phyloP scores from a whole-genome alignment of 169 alveolate species.

The Plasmodium vivax region DNA sequence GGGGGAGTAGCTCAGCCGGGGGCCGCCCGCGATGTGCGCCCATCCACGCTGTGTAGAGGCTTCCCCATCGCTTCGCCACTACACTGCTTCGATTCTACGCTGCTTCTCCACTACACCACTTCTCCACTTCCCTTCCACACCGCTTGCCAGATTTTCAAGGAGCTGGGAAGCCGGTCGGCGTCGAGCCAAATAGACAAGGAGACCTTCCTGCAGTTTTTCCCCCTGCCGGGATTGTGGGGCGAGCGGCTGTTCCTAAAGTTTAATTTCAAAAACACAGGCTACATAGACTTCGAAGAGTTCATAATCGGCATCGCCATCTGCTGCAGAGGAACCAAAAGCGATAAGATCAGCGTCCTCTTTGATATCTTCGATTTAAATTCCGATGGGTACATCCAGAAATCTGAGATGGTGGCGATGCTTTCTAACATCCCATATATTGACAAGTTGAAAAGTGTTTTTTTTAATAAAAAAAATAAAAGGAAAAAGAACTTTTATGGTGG shows the following conservation, averaged over 20 bases:
- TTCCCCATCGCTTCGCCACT: too few species aligned
- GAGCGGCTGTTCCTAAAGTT: conserved; percentile 87
- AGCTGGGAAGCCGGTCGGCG: conserved; percentile 84
- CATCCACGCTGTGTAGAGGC: not conserved
- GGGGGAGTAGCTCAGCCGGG: too few species aligned
- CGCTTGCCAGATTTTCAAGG: conserved; percentile 80
- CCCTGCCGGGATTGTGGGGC: conserved; percentile 92
- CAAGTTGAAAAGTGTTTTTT: conserved; percentile 74
- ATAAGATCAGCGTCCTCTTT: conserved; percentile 86
- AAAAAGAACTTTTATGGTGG: conserved; percentile 6
- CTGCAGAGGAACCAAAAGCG: conserved; percentile 90
- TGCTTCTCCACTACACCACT: too few species aligned
- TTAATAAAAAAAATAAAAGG: conserved; percentile 36
- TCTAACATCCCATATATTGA: conserved; percentile 87
- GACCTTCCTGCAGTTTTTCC: conserved; percentile 89
- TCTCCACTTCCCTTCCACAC: not conserved
- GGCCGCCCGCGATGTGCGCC: not conserved
- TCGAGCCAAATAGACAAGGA: conserved; percentile 87
- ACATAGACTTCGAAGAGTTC: conserved; percentile 89
- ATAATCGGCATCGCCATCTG: conserved; percentile 87
- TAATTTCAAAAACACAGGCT: conserved; percentile 82
- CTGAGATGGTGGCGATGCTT: conserved; percentile 90
- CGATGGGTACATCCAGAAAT: conserved; percentile 85
- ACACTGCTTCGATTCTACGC: too few species aligned
- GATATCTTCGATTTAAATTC: conserved; percentile 87